These are phyloP conservation scores for Arctium minus DNA, from an alignment of 129 eudicot species.

Conservation along the genomic window DNA sequence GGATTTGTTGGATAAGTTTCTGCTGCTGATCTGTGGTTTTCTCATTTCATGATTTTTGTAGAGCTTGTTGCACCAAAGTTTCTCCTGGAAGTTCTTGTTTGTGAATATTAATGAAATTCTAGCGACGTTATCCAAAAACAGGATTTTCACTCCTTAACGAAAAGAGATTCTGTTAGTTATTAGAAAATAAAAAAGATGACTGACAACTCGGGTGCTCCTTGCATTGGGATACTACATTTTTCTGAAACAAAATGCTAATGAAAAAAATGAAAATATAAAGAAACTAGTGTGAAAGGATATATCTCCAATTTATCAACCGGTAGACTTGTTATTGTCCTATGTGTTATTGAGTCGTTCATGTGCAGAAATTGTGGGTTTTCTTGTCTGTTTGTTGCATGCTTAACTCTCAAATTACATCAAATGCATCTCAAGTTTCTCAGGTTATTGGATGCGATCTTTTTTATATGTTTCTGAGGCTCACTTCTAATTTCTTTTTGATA, in stretches of 20 bases:
- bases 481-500: conserved; percentile 7
- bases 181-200: background rate
- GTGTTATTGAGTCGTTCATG: background rate
- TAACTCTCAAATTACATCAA: background rate
- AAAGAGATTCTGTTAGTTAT: background rate
- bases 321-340: background rate
- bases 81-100: background rate
- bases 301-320: background rate
- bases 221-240: background rate
- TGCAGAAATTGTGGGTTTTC: background rate
- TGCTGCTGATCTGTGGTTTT: background rate
- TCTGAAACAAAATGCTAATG: background rate
- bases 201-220: background rate
- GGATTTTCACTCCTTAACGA: background rate
- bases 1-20: background rate
- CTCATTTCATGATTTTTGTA: background rate
- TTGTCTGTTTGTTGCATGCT: background rate
- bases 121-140: background rate
- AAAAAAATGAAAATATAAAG: background rate
- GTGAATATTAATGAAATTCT: background rate
- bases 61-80: background rate
- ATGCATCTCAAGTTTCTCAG: background rate
- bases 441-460: background rate
- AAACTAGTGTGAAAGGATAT: background rate
- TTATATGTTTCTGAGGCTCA: conserved; percentile 17